Percentiles rank a stretch among this genome's conserved stretches.
Conservation (phyloP, 2,329 filamentous ascomycete species). For the Penicillium sp. region DNA sequence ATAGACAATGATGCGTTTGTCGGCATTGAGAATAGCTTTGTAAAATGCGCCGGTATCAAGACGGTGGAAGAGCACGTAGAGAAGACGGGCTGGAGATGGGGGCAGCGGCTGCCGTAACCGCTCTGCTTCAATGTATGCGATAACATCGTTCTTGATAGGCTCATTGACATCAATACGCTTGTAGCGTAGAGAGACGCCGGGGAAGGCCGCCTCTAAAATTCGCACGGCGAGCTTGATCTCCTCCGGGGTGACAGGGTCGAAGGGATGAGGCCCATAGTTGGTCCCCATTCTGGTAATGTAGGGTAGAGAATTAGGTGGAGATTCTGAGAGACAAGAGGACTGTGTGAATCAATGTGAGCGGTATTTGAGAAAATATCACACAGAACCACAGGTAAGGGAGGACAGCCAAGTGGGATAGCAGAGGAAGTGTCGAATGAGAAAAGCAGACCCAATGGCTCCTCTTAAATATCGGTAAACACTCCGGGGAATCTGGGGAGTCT, state of each 20-base stretch:
- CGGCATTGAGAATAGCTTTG: constrained; percentile 43
- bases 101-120: constrained; percentile 52
- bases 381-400: not conserved
- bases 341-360: not conserved
- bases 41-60: constrained; percentile 44
- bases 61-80: constrained; percentile 53
- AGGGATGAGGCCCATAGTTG: constrained; percentile 31
- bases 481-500: constrained; percentile 15
- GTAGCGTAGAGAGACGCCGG: constrained; percentile 48
- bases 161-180: constrained; percentile 68
- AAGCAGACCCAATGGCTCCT: not conserved
- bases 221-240: constrained; percentile 40
- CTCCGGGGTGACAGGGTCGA: constrained; percentile 39
- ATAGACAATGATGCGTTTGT: constrained; percentile 35
- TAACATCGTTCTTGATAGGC: constrained; percentile 58
- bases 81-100: constrained; percentile 51
- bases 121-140: constrained; percentile 64
- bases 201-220: constrained; percentile 38
- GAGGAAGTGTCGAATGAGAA: not conserved
- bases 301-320: not conserved
- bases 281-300: constrained; percentile 18
- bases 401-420: not conserved
- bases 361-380: not conserved
- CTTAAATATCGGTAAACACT: constrained; percentile 10
- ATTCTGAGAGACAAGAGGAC: not conserved